Percentiles rank a stretch among this genome's conserved stretches.
Conservation (phyloP, 257 asterid species). For the Solanum pinnatisectum region DNA sequence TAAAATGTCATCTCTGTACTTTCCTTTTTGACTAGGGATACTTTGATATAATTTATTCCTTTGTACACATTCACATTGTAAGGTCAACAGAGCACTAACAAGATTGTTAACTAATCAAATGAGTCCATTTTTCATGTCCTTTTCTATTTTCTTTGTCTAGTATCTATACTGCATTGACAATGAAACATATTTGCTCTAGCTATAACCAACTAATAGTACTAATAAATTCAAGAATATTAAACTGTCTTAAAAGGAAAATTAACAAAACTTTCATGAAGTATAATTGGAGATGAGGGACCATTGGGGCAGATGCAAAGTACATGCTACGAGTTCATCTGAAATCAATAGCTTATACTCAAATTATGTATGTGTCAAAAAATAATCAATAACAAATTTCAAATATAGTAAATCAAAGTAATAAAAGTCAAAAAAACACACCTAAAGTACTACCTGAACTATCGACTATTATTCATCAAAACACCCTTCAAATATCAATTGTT, state of each 20-base stretch:
- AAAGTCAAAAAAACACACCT: too few species aligned
- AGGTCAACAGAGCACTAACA: neutral
- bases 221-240: neutral
- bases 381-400: too few species aligned
- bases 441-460: too few species aligned
- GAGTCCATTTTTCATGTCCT: neutral
- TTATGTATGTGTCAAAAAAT: too few species aligned
- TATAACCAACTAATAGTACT: neutral
- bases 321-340: neutral
- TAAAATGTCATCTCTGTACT: neutral
- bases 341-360: neutral
- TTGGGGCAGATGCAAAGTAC: neutral
- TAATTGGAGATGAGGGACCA: slow-evolving; percentile 14
- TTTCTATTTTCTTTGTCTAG: neutral
- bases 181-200: neutral
- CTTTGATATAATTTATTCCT: neutral
- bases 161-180: neutral
- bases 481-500: neutral
- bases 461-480: neutral
- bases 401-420: too few species aligned
- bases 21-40: neutral
- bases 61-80: neutral
- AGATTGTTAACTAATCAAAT: neutral
- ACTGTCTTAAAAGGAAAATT: neutral
- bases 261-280: neutral